Evolutionary conservation across 1,284 basidiomycete species (phyloP).

Genomic region (Tilletia indica): DNA sequence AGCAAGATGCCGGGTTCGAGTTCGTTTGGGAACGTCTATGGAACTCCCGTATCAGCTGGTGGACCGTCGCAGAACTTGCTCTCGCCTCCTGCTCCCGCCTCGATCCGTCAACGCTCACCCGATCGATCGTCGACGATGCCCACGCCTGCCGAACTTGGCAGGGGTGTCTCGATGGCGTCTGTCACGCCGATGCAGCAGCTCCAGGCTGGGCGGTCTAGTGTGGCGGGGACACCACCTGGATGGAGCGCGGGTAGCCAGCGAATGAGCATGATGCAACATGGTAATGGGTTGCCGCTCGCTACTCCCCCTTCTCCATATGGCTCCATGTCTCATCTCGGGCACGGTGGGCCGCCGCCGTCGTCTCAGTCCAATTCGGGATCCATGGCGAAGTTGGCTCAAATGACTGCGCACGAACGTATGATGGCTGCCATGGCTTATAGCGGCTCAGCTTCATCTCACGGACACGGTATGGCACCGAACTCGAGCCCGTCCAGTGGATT

Average conservation of each 20-base stretch:
- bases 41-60: too few relatives aligned
- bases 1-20: neutral
- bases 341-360: too few relatives aligned
- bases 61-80: neutral
- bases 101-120: constrained; percentile 7
- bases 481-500: neutral
- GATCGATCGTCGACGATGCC: constrained; percentile 16
- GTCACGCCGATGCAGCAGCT: neutral
- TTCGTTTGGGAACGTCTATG: too few relatives aligned
- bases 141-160: neutral
- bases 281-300: neutral
- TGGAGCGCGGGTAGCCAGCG: neutral
- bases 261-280: neutral
- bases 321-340: neutral
- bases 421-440: constrained; percentile 6
- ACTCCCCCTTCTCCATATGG: neutral
- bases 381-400: neutral
- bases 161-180: constrained; percentile 5
- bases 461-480: neutral
- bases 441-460: neutral
- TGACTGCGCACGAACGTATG: constrained; percentile 10
- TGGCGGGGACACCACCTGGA: neutral
- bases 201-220: neutral
- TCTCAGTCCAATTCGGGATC: too few relatives aligned
- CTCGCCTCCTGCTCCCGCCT: constrained; percentile 7